Evolutionary conservation across 179 eudicot genomes (phyloP), one percentile per base, ranked within the genome.

Genomic region (Beta lomatogona): DNA sequence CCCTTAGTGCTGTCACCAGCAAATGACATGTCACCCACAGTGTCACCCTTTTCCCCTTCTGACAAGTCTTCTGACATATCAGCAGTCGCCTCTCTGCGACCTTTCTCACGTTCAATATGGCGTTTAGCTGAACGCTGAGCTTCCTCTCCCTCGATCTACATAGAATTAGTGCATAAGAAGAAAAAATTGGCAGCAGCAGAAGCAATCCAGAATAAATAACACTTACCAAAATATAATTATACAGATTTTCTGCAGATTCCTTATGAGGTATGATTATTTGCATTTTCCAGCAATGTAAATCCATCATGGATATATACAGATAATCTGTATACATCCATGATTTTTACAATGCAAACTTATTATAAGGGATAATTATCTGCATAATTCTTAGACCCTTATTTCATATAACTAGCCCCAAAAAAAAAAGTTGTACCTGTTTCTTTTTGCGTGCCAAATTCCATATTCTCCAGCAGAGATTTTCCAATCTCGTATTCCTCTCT

Each of bases 381-480:
- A 67, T 55, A 28, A 11, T 46, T 12, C 58, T 15, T 7, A 68
- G 25, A 15, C 31, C 25, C 50, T 71, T 72, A 48, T 70, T 54
- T 45, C 59, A 6, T 46, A 44, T 63, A 55, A 41, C 67, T n/a
- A 75, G 22, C 28, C 41, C 41, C 41, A 1, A 1, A 1, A 64
- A 5, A 67, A 21, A 31, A 70, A 48, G 21, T 44, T 60, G n/a
- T 78, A 90, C 95, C 95, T 90, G 90, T 83, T 93, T 93, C 88
- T 93, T 93, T 87, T 89, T 86, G 86, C 97, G 95, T 72, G 97
- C 97, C 91, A 93, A 87, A 86, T 93, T 93, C 95, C 97, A 93
- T 87, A 93, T 93, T 81, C 95, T 85, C 97, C 97, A 93, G 80
- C 93, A 92, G 85, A 93, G 83, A 79, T 93, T 93, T 82, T 93